These are phyloP conservation scores for Isatis lusitanica DNA, from an alignment of 441 rosid genomes.

Conservation along the genomic window DNA sequence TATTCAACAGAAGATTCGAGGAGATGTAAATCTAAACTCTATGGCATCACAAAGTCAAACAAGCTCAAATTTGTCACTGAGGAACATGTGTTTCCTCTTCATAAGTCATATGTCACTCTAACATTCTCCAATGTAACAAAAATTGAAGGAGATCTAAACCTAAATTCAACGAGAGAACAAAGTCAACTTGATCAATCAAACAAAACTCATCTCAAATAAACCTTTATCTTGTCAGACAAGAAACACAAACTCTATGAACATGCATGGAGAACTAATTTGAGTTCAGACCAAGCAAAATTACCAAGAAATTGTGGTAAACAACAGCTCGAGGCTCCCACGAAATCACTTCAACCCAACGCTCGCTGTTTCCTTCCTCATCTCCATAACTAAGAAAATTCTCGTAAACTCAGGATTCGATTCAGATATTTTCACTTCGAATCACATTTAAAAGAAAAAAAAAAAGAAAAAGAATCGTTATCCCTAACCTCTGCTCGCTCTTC, in stretches of 20 bases:
- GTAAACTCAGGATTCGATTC: neutral
- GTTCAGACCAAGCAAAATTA: constrained; percentile 20
- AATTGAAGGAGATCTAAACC: constrained; percentile 5
- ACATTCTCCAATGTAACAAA: neutral
- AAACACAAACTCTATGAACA: neutral
- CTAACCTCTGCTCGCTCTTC: constrained; percentile 44
- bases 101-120: neutral
- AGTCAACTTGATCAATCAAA: constrained; percentile 4
- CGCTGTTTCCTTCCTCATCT: constrained; percentile 48
- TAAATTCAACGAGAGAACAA: neutral
- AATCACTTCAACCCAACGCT: constrained; percentile 83
- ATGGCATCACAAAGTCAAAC: constrained; percentile 2
- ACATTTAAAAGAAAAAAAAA: neutral
- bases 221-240: constrained; percentile 14
- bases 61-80: neutral
- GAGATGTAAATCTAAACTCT: constrained; percentile 1
- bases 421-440: neutral
- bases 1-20: neutral
- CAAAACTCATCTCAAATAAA: neutral
- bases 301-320: constrained; percentile 86
- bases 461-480: neutral
- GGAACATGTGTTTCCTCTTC: neutral
- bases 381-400: constrained; percentile 6
- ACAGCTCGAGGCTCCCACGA: constrained; percentile 97
- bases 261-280: neutral